These are phyloP conservation scores for apple (Malus domestica) DNA, from an alignment of 306 rosid species.

Conservation along the genomic window DNA sequence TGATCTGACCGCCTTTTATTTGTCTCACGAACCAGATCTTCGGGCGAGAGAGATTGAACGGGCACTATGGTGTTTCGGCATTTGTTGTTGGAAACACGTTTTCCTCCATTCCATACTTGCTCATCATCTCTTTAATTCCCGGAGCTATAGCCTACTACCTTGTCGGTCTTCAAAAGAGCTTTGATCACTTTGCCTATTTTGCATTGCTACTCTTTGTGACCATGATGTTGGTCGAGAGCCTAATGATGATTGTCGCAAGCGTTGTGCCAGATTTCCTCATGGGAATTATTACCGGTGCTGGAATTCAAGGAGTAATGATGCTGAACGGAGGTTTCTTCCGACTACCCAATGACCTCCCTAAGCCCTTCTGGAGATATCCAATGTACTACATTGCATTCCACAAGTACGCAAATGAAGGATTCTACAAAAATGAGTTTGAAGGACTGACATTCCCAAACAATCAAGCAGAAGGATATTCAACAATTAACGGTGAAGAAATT, in stretches of 20 bases:
- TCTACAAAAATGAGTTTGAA: constrained; percentile 59
- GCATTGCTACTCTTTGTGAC: constrained; percentile 28
- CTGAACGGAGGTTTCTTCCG: constrained; percentile 56
- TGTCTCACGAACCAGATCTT: constrained; percentile 29
- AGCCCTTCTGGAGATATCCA: constrained; percentile 57
- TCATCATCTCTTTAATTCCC: constrained; percentile 40
- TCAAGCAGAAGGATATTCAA: constrained; percentile 12
- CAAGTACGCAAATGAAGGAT: constrained; percentile 57
- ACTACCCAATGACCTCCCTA: constrained; percentile 51
- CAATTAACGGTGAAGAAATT: constrained; percentile 37
- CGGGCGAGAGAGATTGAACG: constrained; percentile 50
- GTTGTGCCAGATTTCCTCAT: constrained; percentile 43
- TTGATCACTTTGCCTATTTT: constrained; percentile 36
- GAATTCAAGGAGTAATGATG: constrained; percentile 61
- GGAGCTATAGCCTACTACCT: constrained; percentile 49
- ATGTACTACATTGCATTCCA: constrained; percentile 50
- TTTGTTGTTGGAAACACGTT: constrained; percentile 40
- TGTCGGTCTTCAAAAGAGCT: constrained; percentile 35
- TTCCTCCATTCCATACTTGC: constrained; percentile 42
- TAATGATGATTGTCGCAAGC: constrained; percentile 63
- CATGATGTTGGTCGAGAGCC: constrained; percentile 51
- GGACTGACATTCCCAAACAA: constrained; percentile 37
- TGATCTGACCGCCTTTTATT: background rate
- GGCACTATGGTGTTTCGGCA: constrained; percentile 48
- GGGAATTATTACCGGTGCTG: constrained; percentile 50